Percentiles rank a stretch among this genome's conserved stretches.
These are phyloP conservation scores for Asterophora parasitica DNA, from an alignment of 768 basidiomycete genomes.

Conservation along the genomic window DNA sequence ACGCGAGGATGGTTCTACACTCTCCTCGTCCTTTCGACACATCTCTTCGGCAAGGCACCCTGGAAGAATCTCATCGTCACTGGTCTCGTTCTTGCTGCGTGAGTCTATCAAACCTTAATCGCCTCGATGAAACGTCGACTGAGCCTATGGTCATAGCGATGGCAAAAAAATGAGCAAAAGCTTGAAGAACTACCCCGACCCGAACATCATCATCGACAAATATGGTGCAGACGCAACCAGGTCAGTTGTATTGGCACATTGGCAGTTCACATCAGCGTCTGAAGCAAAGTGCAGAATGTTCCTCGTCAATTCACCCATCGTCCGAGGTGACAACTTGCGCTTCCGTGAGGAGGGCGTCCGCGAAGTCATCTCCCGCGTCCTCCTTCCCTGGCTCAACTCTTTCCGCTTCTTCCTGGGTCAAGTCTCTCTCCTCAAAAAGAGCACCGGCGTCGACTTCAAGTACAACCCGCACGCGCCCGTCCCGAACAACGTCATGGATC, in stretches of 20 bases:
- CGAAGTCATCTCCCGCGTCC: constrained; percentile 93
- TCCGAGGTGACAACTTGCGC: constrained; percentile 93
- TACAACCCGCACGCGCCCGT: constrained; percentile 85
- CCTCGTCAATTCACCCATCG: constrained; percentile 98
- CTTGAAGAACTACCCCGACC: constrained; percentile 94
- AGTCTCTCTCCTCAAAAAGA: constrained; percentile 80
- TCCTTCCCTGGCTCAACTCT: constrained; percentile 97
- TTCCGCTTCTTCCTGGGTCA: constrained; percentile 99
- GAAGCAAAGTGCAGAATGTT: constrained; percentile 66
- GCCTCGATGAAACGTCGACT: constrained; percentile 4
- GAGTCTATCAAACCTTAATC: constrained; percentile 30
- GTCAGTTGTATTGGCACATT: constrained; percentile 27
- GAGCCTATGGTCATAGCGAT: constrained; percentile 46
- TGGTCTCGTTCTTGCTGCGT: constrained; percentile 94
- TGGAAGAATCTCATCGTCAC: constrained; percentile 99
- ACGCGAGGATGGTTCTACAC: constrained; percentile 99
- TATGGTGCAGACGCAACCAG: constrained; percentile 96
- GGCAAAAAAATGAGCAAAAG: constrained; percentile 99
- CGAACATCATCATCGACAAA: constrained; percentile 80
- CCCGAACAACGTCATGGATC: constrained; percentile 94
- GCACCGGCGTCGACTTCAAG: constrained; percentile 66
- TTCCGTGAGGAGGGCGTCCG: constrained; percentile 98
- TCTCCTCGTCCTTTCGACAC: constrained; percentile 90
- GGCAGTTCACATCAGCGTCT: not conserved
- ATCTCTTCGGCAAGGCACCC: constrained; percentile 87